Evolutionary conservation across 371 early-diverging fungal genomes (phyloP).

Genomic region (Rhizopus arrhizus): DNA sequence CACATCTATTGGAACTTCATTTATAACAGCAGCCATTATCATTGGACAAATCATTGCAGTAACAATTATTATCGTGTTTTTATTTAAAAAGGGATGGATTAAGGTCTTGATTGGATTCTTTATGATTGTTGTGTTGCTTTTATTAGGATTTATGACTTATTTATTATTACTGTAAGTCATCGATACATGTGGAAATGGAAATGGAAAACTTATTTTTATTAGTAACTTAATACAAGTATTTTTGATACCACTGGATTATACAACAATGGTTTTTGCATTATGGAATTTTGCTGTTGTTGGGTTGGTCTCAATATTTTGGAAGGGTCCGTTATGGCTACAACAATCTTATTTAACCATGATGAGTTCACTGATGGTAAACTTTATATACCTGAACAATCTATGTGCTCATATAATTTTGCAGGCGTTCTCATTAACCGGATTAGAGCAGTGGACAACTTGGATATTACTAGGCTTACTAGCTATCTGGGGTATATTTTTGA

Average conservation of each 20-base stretch:
- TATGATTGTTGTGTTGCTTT: constrained; percentile 67
- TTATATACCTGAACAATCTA: neutral
- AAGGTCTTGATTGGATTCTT: constrained; percentile 80
- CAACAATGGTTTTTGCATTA: constrained; percentile 72
- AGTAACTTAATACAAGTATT: constrained; percentile 63
- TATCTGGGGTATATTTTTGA: constrained; percentile 70
- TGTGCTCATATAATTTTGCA: constrained; percentile 13
- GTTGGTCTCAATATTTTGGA: constrained; percentile 79
- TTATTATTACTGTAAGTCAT: constrained; percentile 54
- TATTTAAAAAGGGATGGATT: constrained; percentile 78
- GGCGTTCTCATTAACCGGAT: constrained; percentile 75
- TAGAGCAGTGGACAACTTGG: constrained; percentile 84
- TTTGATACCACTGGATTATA: constrained; percentile 74
- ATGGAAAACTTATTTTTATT: constrained; percentile 9
- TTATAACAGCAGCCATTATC: constrained; percentile 72
- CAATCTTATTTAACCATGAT: constrained; percentile 81
- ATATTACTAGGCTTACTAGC: constrained; percentile 78
- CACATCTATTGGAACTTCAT: constrained; percentile 38
- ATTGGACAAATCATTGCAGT: constrained; percentile 79
- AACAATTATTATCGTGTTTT: constrained; percentile 73
- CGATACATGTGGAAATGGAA: constrained; percentile 14
- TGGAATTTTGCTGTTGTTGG: constrained; percentile 84
- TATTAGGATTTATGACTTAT: constrained; percentile 81
- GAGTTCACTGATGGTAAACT: constrained; percentile 76
- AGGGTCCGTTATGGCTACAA: constrained; percentile 77